Evolutionary conservation across 208 protist species (phyloP).

Genomic region (Eutreptiella sp.): DNA sequence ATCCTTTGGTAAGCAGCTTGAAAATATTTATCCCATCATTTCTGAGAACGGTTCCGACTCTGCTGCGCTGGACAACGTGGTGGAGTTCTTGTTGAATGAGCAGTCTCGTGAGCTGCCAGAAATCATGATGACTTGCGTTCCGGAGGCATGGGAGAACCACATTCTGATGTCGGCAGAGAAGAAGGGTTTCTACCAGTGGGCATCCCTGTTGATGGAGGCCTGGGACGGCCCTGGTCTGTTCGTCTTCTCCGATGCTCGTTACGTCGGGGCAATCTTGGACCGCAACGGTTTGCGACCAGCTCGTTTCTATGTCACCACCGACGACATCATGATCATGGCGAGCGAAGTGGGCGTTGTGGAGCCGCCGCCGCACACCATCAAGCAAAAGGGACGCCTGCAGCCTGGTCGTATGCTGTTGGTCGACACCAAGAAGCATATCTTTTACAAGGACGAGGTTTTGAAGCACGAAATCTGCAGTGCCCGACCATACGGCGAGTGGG

Average conservation of each 20-base stretch:
- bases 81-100: slow-evolving; percentile 50
- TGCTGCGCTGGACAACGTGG: slow-evolving; percentile 54
- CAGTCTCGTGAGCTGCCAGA: slow-evolving; percentile 38
- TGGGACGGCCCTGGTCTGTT: slow-evolving; percentile 75
- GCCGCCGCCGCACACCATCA: slow-evolving; percentile 25
- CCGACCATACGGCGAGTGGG: slow-evolving; percentile 52
- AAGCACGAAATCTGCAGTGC: slow-evolving; percentile 45
- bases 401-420: slow-evolving; percentile 58
- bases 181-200: slow-evolving; percentile 55
- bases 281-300: slow-evolving; percentile 68
- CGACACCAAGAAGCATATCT: slow-evolving; percentile 47
- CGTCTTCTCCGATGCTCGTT: slow-evolving; percentile 61
- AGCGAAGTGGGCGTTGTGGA: slow-evolving; percentile 48
- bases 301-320: slow-evolving; percentile 49
- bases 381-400: slow-evolving; percentile 51
- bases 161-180: slow-evolving; percentile 31
- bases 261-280: slow-evolving; percentile 53
- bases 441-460: slow-evolving; percentile 52
- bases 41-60: slow-evolving; percentile 51
- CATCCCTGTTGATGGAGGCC: slow-evolving; percentile 56
- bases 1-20: slow-evolving; percentile 30
- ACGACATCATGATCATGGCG: slow-evolving; percentile 51
- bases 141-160: slow-evolving; percentile 61
- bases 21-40: slow-evolving; percentile 46
- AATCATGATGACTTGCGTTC: slow-evolving; percentile 57